Evolutionary conservation across 225 moss, liverwort and hornwort genomes (phyloP).

Genomic region (Climacium dendroides): DNA sequence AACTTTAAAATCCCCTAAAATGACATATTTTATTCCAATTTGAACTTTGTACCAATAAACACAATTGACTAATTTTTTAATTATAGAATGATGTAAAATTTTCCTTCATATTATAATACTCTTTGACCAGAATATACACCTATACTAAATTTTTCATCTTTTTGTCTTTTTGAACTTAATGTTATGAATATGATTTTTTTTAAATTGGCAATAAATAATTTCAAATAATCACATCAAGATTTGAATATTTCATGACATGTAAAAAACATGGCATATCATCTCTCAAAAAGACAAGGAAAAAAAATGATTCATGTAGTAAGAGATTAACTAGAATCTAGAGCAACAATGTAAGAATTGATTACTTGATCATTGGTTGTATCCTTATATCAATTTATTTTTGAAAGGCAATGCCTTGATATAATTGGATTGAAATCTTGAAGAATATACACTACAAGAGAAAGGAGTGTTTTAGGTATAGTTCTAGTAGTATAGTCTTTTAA

Average conservation of each 20-base stretch:
- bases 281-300: neutral
- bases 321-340: neutral
- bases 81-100: neutral
- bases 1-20: accelerated
- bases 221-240: neutral
- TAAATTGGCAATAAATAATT: neutral
- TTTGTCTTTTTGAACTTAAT: neutral
- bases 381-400: neutral
- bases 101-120: neutral
- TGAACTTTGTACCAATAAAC: neutral
- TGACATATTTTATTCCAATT: neutral
- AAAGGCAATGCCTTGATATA: accelerated
- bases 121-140: neutral
- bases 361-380: neutral
- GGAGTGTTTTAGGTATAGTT: too few relatives aligned
- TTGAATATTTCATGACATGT: neutral
- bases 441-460: too few relatives aligned
- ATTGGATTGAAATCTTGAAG: neutral
- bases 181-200: too few relatives aligned
- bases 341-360: neutral
- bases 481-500: too few relatives aligned
- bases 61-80: neutral
- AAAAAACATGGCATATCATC: neutral
- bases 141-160: too few relatives aligned
- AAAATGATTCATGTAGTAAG: neutral